Evolutionary conservation across 768 basidiomycete species (phyloP).

Genomic region (Leucogyrophana mollusca): DNA sequence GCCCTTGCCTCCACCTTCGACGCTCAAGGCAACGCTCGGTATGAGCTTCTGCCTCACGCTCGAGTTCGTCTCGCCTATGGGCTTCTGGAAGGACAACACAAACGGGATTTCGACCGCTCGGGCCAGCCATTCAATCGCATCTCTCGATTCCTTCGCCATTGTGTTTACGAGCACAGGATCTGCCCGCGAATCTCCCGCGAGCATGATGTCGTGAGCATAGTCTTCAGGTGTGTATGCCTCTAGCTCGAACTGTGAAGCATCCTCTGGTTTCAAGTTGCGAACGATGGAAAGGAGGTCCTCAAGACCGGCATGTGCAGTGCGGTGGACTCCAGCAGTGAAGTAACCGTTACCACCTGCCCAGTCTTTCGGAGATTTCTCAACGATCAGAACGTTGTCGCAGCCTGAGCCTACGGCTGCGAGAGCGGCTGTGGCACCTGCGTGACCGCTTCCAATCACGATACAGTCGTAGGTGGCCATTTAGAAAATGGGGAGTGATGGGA

Average conservation of each 20-base stretch:
- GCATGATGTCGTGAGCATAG: slow-evolving; percentile 59
- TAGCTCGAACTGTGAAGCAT: slow-evolving; percentile 50
- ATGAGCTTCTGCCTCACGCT: slow-evolving; percentile 63
- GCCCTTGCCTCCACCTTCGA: slow-evolving; percentile 68
- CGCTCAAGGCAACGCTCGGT: slow-evolving; percentile 65
- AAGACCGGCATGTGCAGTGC: slow-evolving; percentile 63
- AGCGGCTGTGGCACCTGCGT: slow-evolving; percentile 68
- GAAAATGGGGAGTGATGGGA: too few relatives aligned
- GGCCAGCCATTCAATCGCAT: slow-evolving; percentile 56
- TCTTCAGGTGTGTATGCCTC: slow-evolving; percentile 54
- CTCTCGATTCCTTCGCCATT: slow-evolving; percentile 55
- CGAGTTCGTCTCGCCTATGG: slow-evolving; percentile 63
- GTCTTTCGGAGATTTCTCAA: slow-evolving; percentile 62
- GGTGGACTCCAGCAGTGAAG: slow-evolving; percentile 69
- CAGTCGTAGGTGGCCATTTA: slow-evolving; percentile 46
- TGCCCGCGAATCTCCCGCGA: slow-evolving; percentile 50
- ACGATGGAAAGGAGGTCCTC: slow-evolving; percentile 57
- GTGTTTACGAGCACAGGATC: slow-evolving; percentile 49
- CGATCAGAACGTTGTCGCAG: slow-evolving; percentile 56
- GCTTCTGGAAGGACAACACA: slow-evolving; percentile 58
- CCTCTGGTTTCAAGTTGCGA: slow-evolving; percentile 41
- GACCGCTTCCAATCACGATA: slow-evolving; percentile 63
- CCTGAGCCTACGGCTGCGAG: slow-evolving; percentile 59
- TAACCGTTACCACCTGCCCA: slow-evolving; percentile 74
- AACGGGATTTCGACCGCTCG: slow-evolving; percentile 51